These are phyloP conservation scores for Schoenoplectus triqueter DNA, from an alignment of 202 grass and related monocot species.

Conservation along the genomic window DNA sequence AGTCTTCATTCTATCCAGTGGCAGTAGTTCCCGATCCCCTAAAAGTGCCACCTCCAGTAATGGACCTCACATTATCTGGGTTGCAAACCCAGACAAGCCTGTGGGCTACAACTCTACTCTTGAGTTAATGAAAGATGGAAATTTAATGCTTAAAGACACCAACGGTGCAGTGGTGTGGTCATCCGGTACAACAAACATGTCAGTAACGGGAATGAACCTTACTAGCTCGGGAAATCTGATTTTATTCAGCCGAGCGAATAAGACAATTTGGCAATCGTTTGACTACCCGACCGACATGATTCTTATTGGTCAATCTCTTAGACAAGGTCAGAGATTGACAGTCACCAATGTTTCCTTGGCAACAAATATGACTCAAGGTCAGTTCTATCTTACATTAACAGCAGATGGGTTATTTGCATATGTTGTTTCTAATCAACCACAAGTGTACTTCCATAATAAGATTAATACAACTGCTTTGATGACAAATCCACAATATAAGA, in stretches of 20 bases:
- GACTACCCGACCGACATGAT: constrained; percentile 62
- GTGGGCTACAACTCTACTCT: constrained; percentile 64
- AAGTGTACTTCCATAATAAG: constrained; percentile 58
- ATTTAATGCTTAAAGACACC: constrained; percentile 63
- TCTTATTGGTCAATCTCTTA: constrained; percentile 66
- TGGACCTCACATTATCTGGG: constrained; percentile 65
- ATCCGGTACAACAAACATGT: constrained; percentile 51
- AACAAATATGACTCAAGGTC: constrained; percentile 62
- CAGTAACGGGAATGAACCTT: constrained; percentile 60
- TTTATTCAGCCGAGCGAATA: constrained; percentile 50
- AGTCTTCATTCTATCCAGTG: constrained; percentile 55
- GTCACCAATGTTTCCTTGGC: constrained; percentile 21
- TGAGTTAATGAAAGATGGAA: constrained; percentile 55
- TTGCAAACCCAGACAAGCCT: constrained; percentile 61
- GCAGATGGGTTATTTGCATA: constrained; percentile 65
- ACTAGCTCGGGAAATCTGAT: constrained; percentile 63
- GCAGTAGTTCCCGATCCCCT: constrained; percentile 22
- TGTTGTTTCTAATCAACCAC: constrained; percentile 49
- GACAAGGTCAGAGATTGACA: constrained; percentile 58
- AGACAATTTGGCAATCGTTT: constrained; percentile 79
- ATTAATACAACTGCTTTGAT: constrained; percentile 50
- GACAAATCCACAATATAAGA: constrained; percentile 37
- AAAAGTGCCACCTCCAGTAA: background rate
- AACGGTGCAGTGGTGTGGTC: constrained; percentile 66
- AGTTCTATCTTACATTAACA: constrained; percentile 66